These are phyloP conservation scores for Penstemon davidsonii DNA, from an alignment of 257 asterid genomes.

Conservation along the genomic window DNA sequence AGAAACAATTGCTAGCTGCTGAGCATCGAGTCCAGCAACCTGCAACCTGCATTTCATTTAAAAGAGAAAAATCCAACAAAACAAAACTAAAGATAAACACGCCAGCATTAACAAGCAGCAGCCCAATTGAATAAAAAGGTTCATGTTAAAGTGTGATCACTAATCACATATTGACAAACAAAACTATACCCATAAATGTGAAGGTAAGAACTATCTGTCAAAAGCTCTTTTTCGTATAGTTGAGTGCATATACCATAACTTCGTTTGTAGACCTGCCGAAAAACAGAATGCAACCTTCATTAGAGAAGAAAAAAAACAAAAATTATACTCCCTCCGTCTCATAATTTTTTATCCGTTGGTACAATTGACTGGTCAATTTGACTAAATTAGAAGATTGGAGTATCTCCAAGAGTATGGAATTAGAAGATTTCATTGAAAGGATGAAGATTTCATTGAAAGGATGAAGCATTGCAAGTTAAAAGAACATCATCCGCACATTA, in stretches of 20 bases:
- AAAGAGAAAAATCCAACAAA: neutral
- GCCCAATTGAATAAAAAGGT: slow-evolving; percentile 7
- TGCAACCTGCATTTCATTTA: slow-evolving; percentile 57
- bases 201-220: slow-evolving; percentile 81
- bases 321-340: neutral
- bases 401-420: too few species aligned
- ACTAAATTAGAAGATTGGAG: too few species aligned
- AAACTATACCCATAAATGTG: slow-evolving; percentile 69
- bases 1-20: slow-evolving; percentile 94
- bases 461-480: too few species aligned
- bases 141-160: neutral
- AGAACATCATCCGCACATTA: too few species aligned
- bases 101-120: neutral
- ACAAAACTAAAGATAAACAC: neutral
- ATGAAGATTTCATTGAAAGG: neutral
- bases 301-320: neutral
- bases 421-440: neutral
- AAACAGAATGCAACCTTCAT: slow-evolving; percentile 14
- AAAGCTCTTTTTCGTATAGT: slow-evolving; percentile 90
- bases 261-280: slow-evolving; percentile 83
- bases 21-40: slow-evolving; percentile 72
- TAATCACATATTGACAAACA: slow-evolving; percentile 21
- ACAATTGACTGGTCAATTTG: too few species aligned
- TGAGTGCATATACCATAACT: slow-evolving; percentile 84
- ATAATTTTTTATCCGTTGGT: neutral